Evolutionary conservation across 306 rosid genomes (phyloP), one percentile per base, ranked within the genome.

Genomic region (Cucumis hystrix): DNA sequence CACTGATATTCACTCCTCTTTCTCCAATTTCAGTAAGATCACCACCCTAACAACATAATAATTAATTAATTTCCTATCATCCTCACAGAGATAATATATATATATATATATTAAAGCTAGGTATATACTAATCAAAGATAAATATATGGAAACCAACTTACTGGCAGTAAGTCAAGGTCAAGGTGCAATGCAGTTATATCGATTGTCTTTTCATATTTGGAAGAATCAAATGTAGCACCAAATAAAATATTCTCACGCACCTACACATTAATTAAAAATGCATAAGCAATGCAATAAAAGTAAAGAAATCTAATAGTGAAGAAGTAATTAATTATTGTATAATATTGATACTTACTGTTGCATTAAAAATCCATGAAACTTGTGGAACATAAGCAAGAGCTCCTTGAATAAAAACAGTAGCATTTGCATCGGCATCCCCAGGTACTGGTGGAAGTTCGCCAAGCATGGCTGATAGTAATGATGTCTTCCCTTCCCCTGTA

Each of bases 361-460:
- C 88, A 18, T 85, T 85, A n/a, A 75, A 85, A 70, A 85, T 85
- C 88, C 88, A 85, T 12, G 88, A 80, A 78, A 85, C 67, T 83
- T 85, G 86, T 12, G 88, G 83, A 78, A 85, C 88, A 76, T 85
- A 85, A 35, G 88, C 88, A 80, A 85, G 86, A 47, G 62, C 63
- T 83, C 88, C 88, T 78, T 85, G 78, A 57, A 61, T 81, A 43
- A 79, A 77, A 56, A 85, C 85, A 79, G 37, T 79, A 4, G 88
- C n/a, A 28, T 28, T 28, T 28, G 30, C 30, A 28, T 28, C 30
- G 1, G 30, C 30, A 39, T 85, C 87, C 56, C 82, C 83, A 75
- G 30, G 30, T 28, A 81, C 62, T 20, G 85, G 40, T 20, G 88
- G 87, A 77, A 87, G 77, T 80, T 87, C 88, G 59, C 90, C 90